Percentiles rank a stretch among this genome's conserved stretches.
Evolutionary conservation across 768 basidiomycete genomes (phyloP).

Genomic region (Omphalotus guepiniiformis): DNA sequence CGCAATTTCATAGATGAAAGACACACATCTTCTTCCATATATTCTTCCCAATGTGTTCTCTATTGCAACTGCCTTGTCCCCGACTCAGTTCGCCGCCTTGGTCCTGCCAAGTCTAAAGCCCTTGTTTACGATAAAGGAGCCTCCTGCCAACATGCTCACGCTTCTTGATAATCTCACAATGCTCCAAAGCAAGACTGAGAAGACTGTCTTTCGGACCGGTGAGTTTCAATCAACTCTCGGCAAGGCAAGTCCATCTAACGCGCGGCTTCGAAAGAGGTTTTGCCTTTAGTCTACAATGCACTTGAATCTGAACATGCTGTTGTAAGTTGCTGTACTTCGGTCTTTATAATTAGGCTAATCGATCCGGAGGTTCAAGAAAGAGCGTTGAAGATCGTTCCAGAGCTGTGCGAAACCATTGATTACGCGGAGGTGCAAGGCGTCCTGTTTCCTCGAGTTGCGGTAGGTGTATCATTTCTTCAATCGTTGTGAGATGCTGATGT

Average conservation of each 20-base stretch:
- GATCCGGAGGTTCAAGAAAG: constrained; percentile 81
- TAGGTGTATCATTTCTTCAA: constrained; percentile 32
- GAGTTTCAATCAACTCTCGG: no score
- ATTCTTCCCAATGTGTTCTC: constrained; percentile 94
- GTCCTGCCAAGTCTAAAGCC: constrained; percentile 90
- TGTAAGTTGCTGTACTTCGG: constrained; percentile 32
- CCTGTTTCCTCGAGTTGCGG: constrained; percentile 90
- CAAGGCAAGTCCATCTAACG: no score
- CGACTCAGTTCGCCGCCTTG: constrained; percentile 72
- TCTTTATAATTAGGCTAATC: constrained; percentile 6
- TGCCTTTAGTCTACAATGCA: constrained; percentile 93
- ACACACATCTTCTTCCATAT: constrained; percentile 87
- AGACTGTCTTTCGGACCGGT: constrained; percentile 86
- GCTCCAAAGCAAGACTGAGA: constrained; percentile 87
- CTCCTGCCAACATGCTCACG: constrained; percentile 96
- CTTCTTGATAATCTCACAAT: constrained; percentile 84
- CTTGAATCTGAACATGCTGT: constrained; percentile 91
- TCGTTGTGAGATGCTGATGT: background rate
- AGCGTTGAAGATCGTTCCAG: constrained; percentile 79
- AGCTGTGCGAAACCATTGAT: constrained; percentile 88
- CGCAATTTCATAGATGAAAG: constrained; percentile 90
- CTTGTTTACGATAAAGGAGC: constrained; percentile 86
- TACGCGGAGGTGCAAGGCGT: constrained; percentile 92
- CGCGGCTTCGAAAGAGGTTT: no score
- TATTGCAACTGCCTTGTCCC: constrained; percentile 74